A percentile compares a stretch with the other conserved stretches of the same genome.
Conservation (phyloP, 2,329 filamentous ascomycete species). For the Diaporthe batatas region DNA sequence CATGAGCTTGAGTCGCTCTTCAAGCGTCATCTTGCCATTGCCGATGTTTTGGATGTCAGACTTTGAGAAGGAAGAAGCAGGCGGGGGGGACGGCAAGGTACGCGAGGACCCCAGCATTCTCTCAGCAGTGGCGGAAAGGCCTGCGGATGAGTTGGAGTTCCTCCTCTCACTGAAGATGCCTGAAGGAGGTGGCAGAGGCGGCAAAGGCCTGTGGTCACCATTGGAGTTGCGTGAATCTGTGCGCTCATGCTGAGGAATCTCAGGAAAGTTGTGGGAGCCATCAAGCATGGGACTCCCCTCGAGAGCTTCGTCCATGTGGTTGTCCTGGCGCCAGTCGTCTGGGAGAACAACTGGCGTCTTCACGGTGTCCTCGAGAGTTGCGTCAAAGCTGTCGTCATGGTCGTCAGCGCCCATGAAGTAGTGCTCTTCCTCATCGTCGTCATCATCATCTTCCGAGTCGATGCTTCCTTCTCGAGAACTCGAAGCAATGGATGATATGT, state of each 20-base stretch:
- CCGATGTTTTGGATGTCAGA: conserved; percentile 83
- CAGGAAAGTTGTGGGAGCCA: conserved; percentile 57
- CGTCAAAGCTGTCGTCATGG: conserved; percentile 93
- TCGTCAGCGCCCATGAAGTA: conserved; percentile 68
- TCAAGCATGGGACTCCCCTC: conserved; percentile 78
- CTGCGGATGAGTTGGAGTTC: conserved; percentile 70
- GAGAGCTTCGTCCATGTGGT: conserved; percentile 73
- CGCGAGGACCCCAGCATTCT: conserved; percentile 76
- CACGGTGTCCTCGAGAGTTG: conserved; percentile 92
- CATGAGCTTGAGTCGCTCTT: conserved; percentile 89
- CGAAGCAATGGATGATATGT: conserved; percentile 91
- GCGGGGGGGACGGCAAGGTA: conserved; percentile 79
- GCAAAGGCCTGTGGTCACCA: conserved; percentile 85
- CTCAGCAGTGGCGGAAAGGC: conserved; percentile 79
- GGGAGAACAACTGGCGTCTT: conserved; percentile 98
- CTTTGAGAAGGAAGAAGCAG: conserved; percentile 75
- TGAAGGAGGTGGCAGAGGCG: conserved; percentile 76
- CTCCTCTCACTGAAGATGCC: conserved; percentile 63
- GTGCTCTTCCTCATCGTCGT: conserved; percentile 75
- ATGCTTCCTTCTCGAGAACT: conserved; percentile 94
- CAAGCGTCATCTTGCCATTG: conserved; percentile 82
- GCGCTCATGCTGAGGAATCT: conserved; percentile 70
- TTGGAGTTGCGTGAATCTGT: conserved; percentile 83
- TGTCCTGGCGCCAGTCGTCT: conserved; percentile 90
- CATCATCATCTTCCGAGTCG: conserved; percentile 83